Evolutionary conservation across 1,284 basidiomycete species (phyloP).

Genomic region (Fomes fomentarius): DNA sequence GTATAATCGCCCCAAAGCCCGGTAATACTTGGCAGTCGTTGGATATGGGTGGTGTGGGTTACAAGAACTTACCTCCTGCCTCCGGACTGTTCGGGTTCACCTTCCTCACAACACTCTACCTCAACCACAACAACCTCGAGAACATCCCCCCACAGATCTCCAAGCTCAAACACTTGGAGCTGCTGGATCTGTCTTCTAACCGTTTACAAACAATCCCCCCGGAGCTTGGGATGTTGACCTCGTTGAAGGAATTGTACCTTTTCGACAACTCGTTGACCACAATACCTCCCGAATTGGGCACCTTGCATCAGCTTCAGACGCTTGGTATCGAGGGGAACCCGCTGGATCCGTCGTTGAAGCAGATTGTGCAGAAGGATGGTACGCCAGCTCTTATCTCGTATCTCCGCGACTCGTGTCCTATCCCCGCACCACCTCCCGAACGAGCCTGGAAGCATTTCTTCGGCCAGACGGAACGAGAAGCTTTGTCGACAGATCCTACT

Average conservation of each 20-base stretch:
- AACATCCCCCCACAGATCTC: conserved; percentile 85
- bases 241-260: conserved; percentile 89
- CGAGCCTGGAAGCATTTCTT: conserved; percentile 84
- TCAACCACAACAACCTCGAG: conserved; percentile 94
- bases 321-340: conserved; percentile 98
- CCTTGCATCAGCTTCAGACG: conserved; percentile 90
- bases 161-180: conserved; percentile 83
- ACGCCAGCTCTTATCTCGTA: conserved; percentile 87
- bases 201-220: conserved; percentile 79
- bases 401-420: conserved; percentile 87
- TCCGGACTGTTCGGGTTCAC: conserved; percentile 91
- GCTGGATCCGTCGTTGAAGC: conserved; percentile 76
- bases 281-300: conserved; percentile 89
- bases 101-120: conserved; percentile 92
- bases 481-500: conserved; percentile 55
- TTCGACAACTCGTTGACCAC: conserved; percentile 94
- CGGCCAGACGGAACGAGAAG: conserved; percentile 68
- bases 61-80: conserved; percentile 87
- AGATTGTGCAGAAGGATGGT: conserved; percentile 91
- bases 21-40: conserved; percentile 88
- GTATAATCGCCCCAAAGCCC: conserved; percentile 59
- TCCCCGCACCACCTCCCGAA: conserved; percentile 82
- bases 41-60: conserved; percentile 94
- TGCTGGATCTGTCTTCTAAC: conserved; percentile 94
- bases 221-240: conserved; percentile 91